phyloP scores from a whole-genome alignment of 192 early-diverging fungal species.

The Martensiomyces pterosporus region DNA sequence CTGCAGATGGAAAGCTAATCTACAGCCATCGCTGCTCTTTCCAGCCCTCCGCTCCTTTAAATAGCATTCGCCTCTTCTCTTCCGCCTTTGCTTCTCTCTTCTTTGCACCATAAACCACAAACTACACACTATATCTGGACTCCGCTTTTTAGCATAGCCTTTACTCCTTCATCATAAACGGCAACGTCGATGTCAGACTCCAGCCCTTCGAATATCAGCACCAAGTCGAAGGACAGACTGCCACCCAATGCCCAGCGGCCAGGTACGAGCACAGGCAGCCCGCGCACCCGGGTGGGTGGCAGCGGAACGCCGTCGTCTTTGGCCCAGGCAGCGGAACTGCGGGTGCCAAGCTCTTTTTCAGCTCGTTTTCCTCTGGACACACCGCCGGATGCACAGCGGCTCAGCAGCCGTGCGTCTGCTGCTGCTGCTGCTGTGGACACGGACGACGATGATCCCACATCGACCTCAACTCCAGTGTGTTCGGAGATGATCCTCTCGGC shows the following conservation, averaged over 20 bases:
- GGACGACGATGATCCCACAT: constrained; percentile 5
- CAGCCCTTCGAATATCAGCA: constrained; percentile 3
- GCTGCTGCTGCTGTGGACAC: constrained; percentile 6
- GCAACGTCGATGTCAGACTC: constrained; percentile 9
- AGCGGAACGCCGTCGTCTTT: constrained; percentile 12
- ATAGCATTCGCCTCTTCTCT: too few relatives aligned
- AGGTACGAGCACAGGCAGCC: constrained; percentile 6
- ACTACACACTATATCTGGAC: too few relatives aligned
- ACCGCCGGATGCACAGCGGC: too few relatives aligned
- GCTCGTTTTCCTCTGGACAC: too few relatives aligned
- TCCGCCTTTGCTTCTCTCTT: too few relatives aligned
- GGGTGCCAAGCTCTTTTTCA: constrained; percentile 21
- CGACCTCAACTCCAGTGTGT: constrained; percentile 4
- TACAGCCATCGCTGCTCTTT: too few relatives aligned
- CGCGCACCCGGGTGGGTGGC: constrained; percentile 7
- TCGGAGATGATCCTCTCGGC: constrained; percentile 31
- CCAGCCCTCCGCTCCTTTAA: too few relatives aligned
- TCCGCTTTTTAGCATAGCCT: too few relatives aligned
- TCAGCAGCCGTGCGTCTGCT: too few relatives aligned
- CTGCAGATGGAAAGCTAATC: too few relatives aligned
- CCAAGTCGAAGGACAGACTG: constrained; percentile 5
- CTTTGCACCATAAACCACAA: too few relatives aligned
- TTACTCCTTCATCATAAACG: too few relatives aligned
- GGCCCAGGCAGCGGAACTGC: constrained; percentile 32
- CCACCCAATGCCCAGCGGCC: constrained; percentile 35